A percentile compares a stretch with the other conserved stretches of the same genome.
Conservation (phyloP, 2,329 filamentous ascomycete species). For the Penicillium sp. region DNA sequence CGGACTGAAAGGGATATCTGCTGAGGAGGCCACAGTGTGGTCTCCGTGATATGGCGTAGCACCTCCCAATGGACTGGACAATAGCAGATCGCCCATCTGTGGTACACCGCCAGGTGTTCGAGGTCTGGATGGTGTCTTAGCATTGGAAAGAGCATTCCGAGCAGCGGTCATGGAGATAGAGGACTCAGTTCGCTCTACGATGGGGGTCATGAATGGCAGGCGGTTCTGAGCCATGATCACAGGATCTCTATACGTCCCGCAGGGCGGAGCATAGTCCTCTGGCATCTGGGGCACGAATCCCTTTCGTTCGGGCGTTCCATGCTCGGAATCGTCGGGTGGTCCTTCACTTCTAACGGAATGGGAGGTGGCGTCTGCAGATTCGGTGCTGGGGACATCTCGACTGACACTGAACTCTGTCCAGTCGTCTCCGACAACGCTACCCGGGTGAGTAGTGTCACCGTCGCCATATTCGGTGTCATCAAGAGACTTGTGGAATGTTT, state of each 20-base stretch:
- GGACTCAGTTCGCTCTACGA: constrained; percentile 89
- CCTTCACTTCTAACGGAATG: constrained; percentile 22
- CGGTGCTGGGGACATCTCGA: constrained; percentile 59
- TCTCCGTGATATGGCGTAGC: constrained; percentile 52
- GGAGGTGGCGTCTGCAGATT: constrained; percentile 16
- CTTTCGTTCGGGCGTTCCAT: constrained; percentile 38
- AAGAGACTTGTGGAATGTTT: constrained; percentile 37
- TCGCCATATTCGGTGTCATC: constrained; percentile 42
- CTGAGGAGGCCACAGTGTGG: constrained; percentile 31
- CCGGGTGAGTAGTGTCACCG: constrained; percentile 42
- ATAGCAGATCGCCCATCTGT: constrained; percentile 46
- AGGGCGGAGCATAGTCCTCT: constrained; percentile 78
- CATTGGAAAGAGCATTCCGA: constrained; percentile 56
- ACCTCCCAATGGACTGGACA: constrained; percentile 69
- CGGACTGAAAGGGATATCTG: constrained; percentile 37
- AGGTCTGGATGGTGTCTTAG: constrained; percentile 72
- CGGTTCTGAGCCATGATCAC: constrained; percentile 78
- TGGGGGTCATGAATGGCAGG: constrained; percentile 96
- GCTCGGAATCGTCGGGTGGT: constrained; percentile 29
- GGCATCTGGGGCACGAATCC: constrained; percentile 62
- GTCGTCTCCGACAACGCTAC: constrained; percentile 59
- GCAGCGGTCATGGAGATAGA: constrained; percentile 61
- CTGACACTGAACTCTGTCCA: constrained; percentile 83
- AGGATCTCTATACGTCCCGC: constrained; percentile 74
- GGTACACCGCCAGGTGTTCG: constrained; percentile 28